These are phyloP conservation scores for Takakia lepidozioides DNA, from an alignment of 225 moss, liverwort and hornwort genomes.

Conservation along the genomic window DNA sequence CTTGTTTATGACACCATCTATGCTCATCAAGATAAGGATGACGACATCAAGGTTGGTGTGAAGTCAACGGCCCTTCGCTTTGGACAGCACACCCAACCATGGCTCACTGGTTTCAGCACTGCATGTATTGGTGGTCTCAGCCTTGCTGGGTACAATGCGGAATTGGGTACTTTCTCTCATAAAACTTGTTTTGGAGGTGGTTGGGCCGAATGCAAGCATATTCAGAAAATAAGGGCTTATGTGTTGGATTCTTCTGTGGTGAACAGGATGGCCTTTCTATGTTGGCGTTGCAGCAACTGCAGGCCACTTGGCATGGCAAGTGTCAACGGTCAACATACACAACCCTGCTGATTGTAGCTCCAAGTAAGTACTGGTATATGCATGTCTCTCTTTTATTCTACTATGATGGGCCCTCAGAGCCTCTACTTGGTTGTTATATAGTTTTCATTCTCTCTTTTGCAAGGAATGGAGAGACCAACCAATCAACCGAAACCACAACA, in stretches of 20 bases:
- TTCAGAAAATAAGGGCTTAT: no score
- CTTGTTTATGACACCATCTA: conserved; percentile 98
- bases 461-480: no score
- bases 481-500: no score
- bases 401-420: no score
- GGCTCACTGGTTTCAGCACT: conserved; percentile 78
- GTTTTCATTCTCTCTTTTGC: no score
- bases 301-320: conserved; percentile 84
- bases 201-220: not conserved
- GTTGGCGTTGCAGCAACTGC: conserved; percentile 51
- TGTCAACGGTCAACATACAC: conserved; percentile 56
- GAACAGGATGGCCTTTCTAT: conserved; percentile 91
- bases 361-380: conserved; percentile 74
- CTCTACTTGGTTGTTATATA: no score
- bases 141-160: conserved; percentile 72
- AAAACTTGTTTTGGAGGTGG: not conserved
- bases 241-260: no score
- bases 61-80: conserved; percentile 87
- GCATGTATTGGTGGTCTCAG: conserved; percentile 44
- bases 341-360: conserved; percentile 63
- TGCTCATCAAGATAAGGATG: conserved; percentile 94
- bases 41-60: conserved; percentile 76
- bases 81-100: conserved; percentile 49
- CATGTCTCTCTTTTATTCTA: no score
- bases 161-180: conserved; percentile 34